Conservation (phyloP, 805 yeast species). For the Yarrowia divulgata region DNA sequence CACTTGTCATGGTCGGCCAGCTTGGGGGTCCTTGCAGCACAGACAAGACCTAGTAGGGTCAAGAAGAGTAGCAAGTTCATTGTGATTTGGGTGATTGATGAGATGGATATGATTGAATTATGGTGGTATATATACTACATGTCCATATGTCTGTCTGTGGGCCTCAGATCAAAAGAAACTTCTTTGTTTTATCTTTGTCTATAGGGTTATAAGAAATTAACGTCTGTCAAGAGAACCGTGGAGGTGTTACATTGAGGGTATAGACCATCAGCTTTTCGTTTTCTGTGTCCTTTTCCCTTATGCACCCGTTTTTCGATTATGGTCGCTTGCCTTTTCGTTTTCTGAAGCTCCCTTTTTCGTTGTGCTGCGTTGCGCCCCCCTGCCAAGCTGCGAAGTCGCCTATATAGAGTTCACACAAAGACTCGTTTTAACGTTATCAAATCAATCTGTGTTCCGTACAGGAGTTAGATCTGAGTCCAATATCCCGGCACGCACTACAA, state of each 20-base stretch:
- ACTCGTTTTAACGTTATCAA: constrained; percentile 11
- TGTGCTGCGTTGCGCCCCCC: constrained; percentile 1
- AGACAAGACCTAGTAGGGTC: constrained; percentile 1
- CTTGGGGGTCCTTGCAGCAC: constrained; percentile 8
- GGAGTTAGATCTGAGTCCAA: not conserved
- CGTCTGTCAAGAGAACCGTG: not conserved
- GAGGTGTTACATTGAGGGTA: not conserved
- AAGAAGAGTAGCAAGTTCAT: constrained; percentile 19
- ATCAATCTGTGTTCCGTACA: constrained; percentile 1
- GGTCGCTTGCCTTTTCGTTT: not conserved
- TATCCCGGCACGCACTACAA: not conserved
- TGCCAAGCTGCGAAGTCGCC: constrained; percentile 13
- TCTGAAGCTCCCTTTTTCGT: not conserved
- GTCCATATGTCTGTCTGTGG: not conserved
- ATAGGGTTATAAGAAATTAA: constrained; percentile 12
- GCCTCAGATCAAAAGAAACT: constrained; percentile 1
- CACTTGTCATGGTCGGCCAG: constrained; percentile 16
- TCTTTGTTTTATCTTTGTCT: not conserved
- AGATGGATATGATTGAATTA: not conserved
- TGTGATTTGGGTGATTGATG: not conserved
- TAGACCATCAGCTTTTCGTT: not conserved
- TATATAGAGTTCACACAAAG: constrained; percentile 3
- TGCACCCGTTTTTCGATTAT: not conserved
- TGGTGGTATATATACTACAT: constrained; percentile 5
- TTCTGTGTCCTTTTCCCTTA: not conserved